A percentile compares a stretch with the other conserved stretches of the same genome.
Evolutionary conservation across 1,284 basidiomycete species (phyloP).

Genomic region (Malassezia yamatoensis): DNA sequence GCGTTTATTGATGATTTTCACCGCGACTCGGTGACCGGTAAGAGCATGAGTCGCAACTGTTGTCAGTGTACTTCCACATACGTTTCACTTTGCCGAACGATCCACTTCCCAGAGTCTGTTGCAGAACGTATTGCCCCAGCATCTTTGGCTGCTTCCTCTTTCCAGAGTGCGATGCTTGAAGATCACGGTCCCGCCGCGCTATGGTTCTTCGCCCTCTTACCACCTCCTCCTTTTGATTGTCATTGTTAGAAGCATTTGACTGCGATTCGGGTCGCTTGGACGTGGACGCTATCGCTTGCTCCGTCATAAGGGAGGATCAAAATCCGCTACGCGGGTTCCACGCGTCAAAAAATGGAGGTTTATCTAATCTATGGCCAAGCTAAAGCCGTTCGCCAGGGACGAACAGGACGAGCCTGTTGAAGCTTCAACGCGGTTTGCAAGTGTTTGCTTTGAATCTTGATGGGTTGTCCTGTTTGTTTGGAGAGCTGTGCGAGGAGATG

Average conservation of each 20-base stretch:
- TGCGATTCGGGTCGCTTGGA: background rate
- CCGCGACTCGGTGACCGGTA: slow-evolving; percentile 87
- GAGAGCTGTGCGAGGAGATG: slow-evolving; percentile 33
- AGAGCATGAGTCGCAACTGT: slow-evolving; percentile 85
- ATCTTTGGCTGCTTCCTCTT: slow-evolving; percentile 29
- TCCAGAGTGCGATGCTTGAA: background rate
- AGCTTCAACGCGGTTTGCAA: slow-evolving; percentile 38
- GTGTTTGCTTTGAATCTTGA: slow-evolving; percentile 11
- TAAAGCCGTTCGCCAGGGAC: slow-evolving; percentile 19
- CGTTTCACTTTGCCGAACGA: slow-evolving; percentile 98
- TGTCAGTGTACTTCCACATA: slow-evolving; percentile 51
- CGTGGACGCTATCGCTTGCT: background rate
- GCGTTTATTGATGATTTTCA: slow-evolving; percentile 93
- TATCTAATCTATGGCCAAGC: slow-evolving; percentile 4
- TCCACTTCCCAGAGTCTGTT: slow-evolving; percentile 57
- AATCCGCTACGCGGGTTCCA: too few species aligned
- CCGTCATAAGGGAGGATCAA: too few species aligned
- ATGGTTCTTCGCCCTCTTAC: background rate
- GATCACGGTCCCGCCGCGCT: slow-evolving; percentile 2
- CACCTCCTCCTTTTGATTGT: background rate
- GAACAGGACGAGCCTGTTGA: slow-evolving; percentile 29
- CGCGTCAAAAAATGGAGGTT: background rate
- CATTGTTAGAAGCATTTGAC: background rate
- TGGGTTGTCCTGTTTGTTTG: slow-evolving; percentile 18
- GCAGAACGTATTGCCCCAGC: slow-evolving; percentile 44